Percentiles rank a stretch among this genome's conserved stretches.
Evolutionary conservation across 2,329 filamentous ascomycete species (phyloP).

Genomic region (Fusarium nanum): DNA sequence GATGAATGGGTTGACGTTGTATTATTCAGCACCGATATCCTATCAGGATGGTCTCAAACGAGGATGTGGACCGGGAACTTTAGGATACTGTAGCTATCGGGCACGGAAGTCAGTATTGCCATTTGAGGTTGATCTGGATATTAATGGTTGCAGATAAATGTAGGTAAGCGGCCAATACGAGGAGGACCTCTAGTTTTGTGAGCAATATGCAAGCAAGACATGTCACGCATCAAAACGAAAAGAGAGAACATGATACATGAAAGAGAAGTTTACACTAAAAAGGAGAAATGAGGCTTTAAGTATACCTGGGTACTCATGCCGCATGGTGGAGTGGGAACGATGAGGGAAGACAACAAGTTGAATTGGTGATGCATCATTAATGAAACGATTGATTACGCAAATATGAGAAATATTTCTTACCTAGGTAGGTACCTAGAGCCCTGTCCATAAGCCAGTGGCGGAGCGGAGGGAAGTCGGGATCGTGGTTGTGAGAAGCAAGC

Average conservation of each 20-base stretch:
- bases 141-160: conserved; percentile 17
- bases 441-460: not conserved
- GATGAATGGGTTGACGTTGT: not conserved
- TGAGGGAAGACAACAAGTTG: conserved; percentile 7
- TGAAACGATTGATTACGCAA: not conserved
- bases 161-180: conserved; percentile 30
- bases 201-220: conserved; percentile 22
- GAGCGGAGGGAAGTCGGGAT: not conserved
- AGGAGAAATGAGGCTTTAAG: conserved; percentile 23
- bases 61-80: conserved; percentile 14
- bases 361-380: conserved; percentile 5
- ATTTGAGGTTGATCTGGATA: conserved; percentile 3
- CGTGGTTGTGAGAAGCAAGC: conserved; percentile 10
- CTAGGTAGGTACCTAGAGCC: not conserved
- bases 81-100: conserved; percentile 1
- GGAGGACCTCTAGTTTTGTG: not conserved
- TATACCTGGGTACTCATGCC: conserved; percentile 16
- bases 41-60: conserved; percentile 15
- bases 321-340: conserved; percentile 26
- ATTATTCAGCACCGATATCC: not conserved
- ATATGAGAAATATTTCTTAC: not conserved
- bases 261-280: not conserved
- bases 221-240: conserved; percentile 19
- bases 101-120: conserved; percentile 6
- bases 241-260: conserved; percentile 23